Evolutionary conservation across 179 eudicot genomes (phyloP).

Genomic region (Carnegiea gigantea): DNA sequence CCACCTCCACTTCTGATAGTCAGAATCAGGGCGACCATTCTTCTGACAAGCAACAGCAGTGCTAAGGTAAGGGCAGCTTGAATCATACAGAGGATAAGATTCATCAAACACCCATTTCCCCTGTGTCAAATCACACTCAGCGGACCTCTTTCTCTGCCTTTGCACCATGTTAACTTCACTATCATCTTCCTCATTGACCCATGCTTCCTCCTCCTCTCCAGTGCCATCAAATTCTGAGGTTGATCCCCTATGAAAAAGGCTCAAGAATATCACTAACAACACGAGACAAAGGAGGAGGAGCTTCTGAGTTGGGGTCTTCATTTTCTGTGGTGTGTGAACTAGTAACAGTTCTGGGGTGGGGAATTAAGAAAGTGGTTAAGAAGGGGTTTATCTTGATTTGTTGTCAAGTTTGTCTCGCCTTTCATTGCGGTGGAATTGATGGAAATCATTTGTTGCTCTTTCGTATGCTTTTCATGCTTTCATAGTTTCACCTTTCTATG

Average conservation of each 20-base stretch:
- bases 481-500: background rate
- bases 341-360: background rate
- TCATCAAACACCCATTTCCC: constrained; percentile 85
- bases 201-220: constrained; percentile 37
- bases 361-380: background rate
- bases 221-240: constrained; percentile 23
- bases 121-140: constrained; percentile 46
- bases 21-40: constrained; percentile 86
- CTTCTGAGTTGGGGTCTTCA: background rate
- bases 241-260: constrained; percentile 22
- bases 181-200: constrained; percentile 50
- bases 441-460: background rate
- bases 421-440: constrained; percentile 29
- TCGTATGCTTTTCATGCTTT: background rate
- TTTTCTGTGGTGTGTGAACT: background rate
- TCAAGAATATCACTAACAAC: constrained; percentile 16
- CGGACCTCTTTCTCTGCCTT: constrained; percentile 24
- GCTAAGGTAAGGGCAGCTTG: constrained; percentile 72
- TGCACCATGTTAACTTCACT: constrained; percentile 43
- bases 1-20: constrained; percentile 79
- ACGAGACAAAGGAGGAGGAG: constrained; percentile 19
- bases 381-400: background rate
- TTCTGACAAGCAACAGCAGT: constrained; percentile 56
- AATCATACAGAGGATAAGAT: constrained; percentile 70
- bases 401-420: constrained; percentile 16